Base-by-base conservation (phyloP, 2,329 filamentous ascomycete genomes). In the Bipolaris zeicola region DNA sequence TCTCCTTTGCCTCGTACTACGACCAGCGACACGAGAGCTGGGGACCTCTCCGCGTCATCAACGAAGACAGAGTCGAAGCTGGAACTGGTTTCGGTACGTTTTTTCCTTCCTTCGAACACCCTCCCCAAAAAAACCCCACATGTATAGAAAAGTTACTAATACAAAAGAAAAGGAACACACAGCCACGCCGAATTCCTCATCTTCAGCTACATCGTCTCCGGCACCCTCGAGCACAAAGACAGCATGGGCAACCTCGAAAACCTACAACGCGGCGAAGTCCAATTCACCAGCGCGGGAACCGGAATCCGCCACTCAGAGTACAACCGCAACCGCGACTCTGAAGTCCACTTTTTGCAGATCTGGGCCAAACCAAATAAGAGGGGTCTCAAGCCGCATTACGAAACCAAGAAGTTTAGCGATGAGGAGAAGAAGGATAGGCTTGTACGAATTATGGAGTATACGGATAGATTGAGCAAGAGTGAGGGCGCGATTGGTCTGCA, bases 171-270 rank as follows among this genome's bases (percentile, higher is more conserved):
- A 16, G 57, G 91, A 3, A 92, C 90, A 0, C 92, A 96, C 73
- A 87, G 87, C 24, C 92, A 96, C 76, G 85, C 89, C 61, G 90
- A 96, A 75, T 93, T 92, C 75, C 90, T 96, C 76, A 96, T 96
- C 78, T 96, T 94, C 82, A 88, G 84, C 71, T 95, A 96, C 78
- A 89, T 96, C 69, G 81, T 96, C n/a, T 86, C 82, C 44, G 92
- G 92, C 62, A 90, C 94, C 77, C 84, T 96, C 61, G 94, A 92
- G 45, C 92, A 96, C 79, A 88, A 91, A 45, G 92, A 96, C 78
- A 90, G 86, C 58, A 93, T 96, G 88, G 85, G 91, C 66, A 85
- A 82, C 51, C 70, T 82, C 7, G 80, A 85, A 75, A 91, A 88
- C 77, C 88, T 96, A 81, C 84, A 85, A 68, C 82, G 91, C 36